A percentile compares a stretch with the other conserved stretches of the same genome.
These are phyloP conservation scores for Chaetomiaceae sp. DNA, from an alignment of 2,329 filamentous ascomycete genomes.

Conservation along the genomic window DNA sequence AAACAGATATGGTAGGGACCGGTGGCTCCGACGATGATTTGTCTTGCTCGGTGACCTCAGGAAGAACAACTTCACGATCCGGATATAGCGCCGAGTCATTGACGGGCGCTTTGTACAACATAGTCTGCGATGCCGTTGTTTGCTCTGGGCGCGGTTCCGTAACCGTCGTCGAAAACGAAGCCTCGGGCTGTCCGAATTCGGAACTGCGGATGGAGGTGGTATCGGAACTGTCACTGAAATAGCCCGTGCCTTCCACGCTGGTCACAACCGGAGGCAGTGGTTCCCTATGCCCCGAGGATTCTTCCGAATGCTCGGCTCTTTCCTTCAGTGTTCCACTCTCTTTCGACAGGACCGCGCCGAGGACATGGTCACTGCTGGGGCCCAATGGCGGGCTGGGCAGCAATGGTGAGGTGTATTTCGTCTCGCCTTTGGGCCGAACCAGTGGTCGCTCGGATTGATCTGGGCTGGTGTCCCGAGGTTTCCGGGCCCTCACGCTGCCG, in stretches of 20 bases:
- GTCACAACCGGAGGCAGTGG: slow-evolving; percentile 69
- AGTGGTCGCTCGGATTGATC: slow-evolving; percentile 56
- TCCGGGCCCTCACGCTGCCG: slow-evolving; percentile 66
- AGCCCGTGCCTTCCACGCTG: slow-evolving; percentile 61
- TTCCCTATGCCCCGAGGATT: slow-evolving; percentile 55
- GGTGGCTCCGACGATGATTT: slow-evolving; percentile 6
- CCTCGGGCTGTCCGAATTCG: slow-evolving; percentile 35
- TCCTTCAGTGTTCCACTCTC: slow-evolving; percentile 42
- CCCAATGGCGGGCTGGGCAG: slow-evolving; percentile 33
- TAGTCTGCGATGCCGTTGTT: slow-evolving; percentile 2
- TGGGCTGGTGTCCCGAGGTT: slow-evolving; percentile 46
- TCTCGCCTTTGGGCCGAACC: slow-evolving; percentile 46
- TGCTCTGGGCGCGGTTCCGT: not conserved
- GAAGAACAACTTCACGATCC: not conserved
- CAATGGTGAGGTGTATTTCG: slow-evolving; percentile 29
- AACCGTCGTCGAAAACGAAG: not conserved
- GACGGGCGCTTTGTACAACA: not conserved
- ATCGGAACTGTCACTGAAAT: slow-evolving; percentile 55
- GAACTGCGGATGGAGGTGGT: slow-evolving; percentile 33
- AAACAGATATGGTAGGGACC: slow-evolving; percentile 44
- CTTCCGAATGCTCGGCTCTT: slow-evolving; percentile 48
- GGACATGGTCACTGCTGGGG: slow-evolving; percentile 55
- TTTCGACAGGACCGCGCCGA: slow-evolving; percentile 52
- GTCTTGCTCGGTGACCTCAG: not conserved
- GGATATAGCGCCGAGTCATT: not conserved